Conservation (phyloP, 2,329 filamentous ascomycete species). For the Thielaviopsis populi region DNA sequence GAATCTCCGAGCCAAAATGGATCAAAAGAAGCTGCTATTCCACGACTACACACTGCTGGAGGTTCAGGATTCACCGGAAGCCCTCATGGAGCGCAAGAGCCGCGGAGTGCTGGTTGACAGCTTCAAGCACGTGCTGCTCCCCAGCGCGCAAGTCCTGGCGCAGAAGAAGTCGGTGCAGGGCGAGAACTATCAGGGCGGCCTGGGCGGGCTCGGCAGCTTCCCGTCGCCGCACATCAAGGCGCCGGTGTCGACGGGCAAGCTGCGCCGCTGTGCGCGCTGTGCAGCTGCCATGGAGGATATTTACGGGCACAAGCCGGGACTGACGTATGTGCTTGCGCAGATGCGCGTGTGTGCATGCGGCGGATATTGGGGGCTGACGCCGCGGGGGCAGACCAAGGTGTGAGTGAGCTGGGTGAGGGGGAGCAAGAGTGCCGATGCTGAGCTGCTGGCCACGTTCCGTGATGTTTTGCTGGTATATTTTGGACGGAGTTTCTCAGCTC, state of each 20-base stretch:
- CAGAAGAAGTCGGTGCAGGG: slow-evolving; percentile 19
- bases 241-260: slow-evolving; percentile 32
- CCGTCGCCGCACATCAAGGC: slow-evolving; percentile 8
- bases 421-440: not conserved
- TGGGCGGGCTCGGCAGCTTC: not conserved
- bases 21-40: slow-evolving; percentile 56
- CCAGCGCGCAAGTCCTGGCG: slow-evolving; percentile 17
- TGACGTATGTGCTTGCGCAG: slow-evolving; percentile 39
- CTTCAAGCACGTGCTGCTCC: slow-evolving; percentile 45
- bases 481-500: not conserved
- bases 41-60: slow-evolving; percentile 56
- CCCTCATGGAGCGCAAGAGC: slow-evolving; percentile 27
- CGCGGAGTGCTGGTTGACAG: slow-evolving; percentile 34
- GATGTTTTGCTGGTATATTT: not conserved
- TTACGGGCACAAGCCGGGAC: slow-evolving; percentile 31
- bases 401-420: not conserved
- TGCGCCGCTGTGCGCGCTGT: slow-evolving; percentile 35
- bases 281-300: slow-evolving; percentile 51
- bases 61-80: slow-evolving; percentile 39
- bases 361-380: slow-evolving; percentile 34
- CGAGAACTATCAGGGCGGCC: slow-evolving; percentile 14
- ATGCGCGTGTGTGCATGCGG: slow-evolving; percentile 41
- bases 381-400: slow-evolving; percentile 12
- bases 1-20: slow-evolving; percentile 42
- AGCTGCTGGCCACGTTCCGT: not conserved